Conservation (phyloP, 495 filamentous ascomycete species). For the Aspergillus sparsus region DNA sequence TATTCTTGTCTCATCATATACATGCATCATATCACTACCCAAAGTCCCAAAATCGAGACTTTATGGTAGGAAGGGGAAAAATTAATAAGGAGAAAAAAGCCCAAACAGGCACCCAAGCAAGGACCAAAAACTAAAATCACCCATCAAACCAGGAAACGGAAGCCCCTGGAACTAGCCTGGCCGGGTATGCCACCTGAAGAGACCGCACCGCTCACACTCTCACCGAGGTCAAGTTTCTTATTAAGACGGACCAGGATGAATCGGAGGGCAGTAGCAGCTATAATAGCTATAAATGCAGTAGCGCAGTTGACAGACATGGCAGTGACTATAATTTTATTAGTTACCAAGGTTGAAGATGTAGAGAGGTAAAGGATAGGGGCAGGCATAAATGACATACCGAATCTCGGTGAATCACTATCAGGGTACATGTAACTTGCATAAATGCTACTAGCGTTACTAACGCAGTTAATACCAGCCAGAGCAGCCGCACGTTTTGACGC, state of each 20-base stretch:
- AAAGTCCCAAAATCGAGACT: too few relatives aligned
- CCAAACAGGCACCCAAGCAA: not conserved
- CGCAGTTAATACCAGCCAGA: slow-evolving; percentile 77
- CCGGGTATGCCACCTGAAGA: slow-evolving; percentile 52
- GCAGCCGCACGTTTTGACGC: slow-evolving; percentile 82
- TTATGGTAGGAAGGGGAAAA: not conserved
- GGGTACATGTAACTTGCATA: slow-evolving; percentile 79
- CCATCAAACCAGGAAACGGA: slow-evolving; percentile 54
- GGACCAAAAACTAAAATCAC: too few relatives aligned
- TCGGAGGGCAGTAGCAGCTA: slow-evolving; percentile 63
- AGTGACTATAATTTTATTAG: slow-evolving; percentile 40
- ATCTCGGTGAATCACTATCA: slow-evolving; percentile 36
- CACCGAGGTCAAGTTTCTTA: slow-evolving; percentile 64
- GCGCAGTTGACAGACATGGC: slow-evolving; percentile 76
- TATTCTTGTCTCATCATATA: not conserved
- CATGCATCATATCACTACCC: not conserved
- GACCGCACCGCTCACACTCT: slow-evolving; percentile 43
- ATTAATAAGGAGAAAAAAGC: not conserved
- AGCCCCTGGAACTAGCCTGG: slow-evolving; percentile 58
- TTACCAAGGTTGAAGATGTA: not conserved
- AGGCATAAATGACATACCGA: slow-evolving; percentile 33
- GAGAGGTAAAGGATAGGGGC: not conserved
- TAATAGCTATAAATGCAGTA: slow-evolving; percentile 65
- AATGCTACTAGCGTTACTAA: slow-evolving; percentile 69
- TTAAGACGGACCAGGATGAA: slow-evolving; percentile 70